phyloP scores from a whole-genome alignment of 768 basidiomycete species.

The Cystobasidium tubakii region DNA sequence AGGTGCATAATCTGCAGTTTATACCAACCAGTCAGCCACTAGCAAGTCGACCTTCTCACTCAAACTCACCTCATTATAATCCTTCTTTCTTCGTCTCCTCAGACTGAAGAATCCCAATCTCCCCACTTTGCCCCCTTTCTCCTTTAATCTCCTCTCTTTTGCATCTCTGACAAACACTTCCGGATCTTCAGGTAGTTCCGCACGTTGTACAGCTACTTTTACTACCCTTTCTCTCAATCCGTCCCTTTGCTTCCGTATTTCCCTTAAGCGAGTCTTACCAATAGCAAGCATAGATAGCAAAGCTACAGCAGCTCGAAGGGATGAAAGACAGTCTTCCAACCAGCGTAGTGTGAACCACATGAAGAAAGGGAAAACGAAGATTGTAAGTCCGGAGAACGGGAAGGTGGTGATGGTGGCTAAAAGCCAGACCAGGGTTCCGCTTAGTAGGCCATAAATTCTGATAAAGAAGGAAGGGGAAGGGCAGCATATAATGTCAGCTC shows the following conservation, averaged over 20 bases:
- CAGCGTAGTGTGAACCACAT: slow-evolving; percentile 90
- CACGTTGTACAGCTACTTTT: slow-evolving; percentile 57
- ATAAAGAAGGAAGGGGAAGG: neutral
- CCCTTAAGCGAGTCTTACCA: slow-evolving; percentile 58
- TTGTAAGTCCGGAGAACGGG: slow-evolving; percentile 59
- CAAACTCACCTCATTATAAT: slow-evolving; percentile 71
- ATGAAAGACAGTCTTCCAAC: slow-evolving; percentile 75
- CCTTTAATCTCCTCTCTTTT: slow-evolving; percentile 57
- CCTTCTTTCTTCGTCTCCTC: slow-evolving; percentile 68
- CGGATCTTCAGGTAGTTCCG: slow-evolving; percentile 65
- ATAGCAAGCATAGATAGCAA: slow-evolving; percentile 62
- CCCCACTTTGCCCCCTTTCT: slow-evolving; percentile 54
- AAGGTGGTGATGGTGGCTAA: slow-evolving; percentile 58
- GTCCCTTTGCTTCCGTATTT: slow-evolving; percentile 57
- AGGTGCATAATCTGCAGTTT: slow-evolving; percentile 56
- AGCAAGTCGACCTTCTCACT: neutral
- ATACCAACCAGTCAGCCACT: too few species aligned
- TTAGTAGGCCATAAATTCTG: slow-evolving; percentile 65
- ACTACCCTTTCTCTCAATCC: slow-evolving; percentile 63
- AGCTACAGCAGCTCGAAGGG: slow-evolving; percentile 66
- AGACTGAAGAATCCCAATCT: slow-evolving; percentile 71
- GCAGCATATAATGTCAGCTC: neutral
- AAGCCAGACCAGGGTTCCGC: slow-evolving; percentile 66
- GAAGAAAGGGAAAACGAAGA: slow-evolving; percentile 60
- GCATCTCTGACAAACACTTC: slow-evolving; percentile 58